Percentiles rank a stretch among this genome's conserved stretches.
These are phyloP conservation scores for Alloteropsis angusta DNA, from an alignment of 202 grass and related monocot genomes.

Conservation along the genomic window DNA sequence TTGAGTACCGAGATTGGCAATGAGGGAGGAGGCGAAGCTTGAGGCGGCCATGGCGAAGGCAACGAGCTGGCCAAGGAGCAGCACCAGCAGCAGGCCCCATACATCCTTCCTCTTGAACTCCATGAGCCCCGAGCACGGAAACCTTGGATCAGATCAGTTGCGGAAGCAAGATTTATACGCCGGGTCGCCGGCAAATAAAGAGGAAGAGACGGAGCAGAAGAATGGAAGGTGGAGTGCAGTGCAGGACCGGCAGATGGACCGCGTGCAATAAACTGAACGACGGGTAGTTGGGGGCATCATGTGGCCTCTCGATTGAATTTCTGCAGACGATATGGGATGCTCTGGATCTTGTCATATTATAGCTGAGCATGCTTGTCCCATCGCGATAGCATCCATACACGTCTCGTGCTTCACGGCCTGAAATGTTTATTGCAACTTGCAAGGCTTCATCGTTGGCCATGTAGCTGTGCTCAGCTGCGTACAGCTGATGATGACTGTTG, in stretches of 20 bases:
- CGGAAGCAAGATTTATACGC: slow-evolving; percentile 21
- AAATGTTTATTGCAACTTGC: background rate
- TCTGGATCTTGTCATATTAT: background rate
- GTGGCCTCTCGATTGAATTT: background rate
- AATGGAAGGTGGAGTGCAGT: slow-evolving; percentile 8
- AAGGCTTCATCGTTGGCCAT: background rate
- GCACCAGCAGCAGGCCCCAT: slow-evolving; percentile 39
- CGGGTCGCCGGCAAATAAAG: background rate
- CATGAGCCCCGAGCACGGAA: slow-evolving; percentile 3
- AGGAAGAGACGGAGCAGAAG: background rate
- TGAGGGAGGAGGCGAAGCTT: slow-evolving; percentile 63
- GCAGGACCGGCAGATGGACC: slow-evolving; percentile 10
- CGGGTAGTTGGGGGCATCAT: slow-evolving; percentile 10
- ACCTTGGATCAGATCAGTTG: background rate
- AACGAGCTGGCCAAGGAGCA: slow-evolving; percentile 69
- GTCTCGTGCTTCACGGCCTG: background rate
- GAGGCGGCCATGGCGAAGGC: slow-evolving; percentile 63
- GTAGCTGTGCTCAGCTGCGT: background rate
- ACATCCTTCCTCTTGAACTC: slow-evolving; percentile 39
- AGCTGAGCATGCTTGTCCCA: background rate
- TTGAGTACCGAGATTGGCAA: slow-evolving; percentile 64
- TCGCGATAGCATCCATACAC: slow-evolving; percentile 10
- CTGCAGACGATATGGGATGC: background rate
- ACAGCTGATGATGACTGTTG: background rate
- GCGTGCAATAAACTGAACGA: slow-evolving; percentile 8